phyloP scores from a whole-genome alignment of 1,139 yeast genomes.

The Zygoascus hellenicus region DNA sequence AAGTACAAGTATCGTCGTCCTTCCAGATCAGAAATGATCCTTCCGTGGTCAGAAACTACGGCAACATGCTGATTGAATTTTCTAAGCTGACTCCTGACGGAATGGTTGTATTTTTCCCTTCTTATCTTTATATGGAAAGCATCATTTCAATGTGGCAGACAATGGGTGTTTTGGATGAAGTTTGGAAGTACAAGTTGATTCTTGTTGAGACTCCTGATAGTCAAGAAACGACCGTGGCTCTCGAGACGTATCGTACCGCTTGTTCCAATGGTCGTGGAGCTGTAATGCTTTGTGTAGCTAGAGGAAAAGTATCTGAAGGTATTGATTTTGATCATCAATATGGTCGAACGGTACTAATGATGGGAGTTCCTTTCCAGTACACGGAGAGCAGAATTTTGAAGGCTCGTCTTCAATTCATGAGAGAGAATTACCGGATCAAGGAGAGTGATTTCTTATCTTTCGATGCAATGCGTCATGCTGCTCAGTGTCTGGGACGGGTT shows the following conservation, averaged over 20 bases:
- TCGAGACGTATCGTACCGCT: conserved; percentile 93
- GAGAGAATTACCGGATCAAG: conserved; percentile 87
- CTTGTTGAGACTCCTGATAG: conserved; percentile 99
- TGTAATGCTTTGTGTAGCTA: conserved; percentile 89
- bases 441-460: conserved; percentile 93
- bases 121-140: conserved; percentile 94
- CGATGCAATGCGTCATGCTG: conserved; percentile 99
- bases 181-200: conserved; percentile 93
- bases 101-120: conserved; percentile 94
- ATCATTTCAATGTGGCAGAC: conserved; percentile 97
- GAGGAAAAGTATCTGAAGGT: conserved; percentile 98
- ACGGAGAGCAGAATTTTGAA: conserved; percentile 94
- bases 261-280: conserved; percentile 98
- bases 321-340: conserved; percentile 98
- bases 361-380: conserved; percentile 98
- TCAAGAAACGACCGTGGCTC: conserved; percentile 91
- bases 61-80: conserved; percentile 84
- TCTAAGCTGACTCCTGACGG: conserved; percentile 98
- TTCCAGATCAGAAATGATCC: conserved; percentile 98
- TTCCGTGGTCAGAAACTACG: conserved; percentile 93
- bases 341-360: conserved; percentile 96
- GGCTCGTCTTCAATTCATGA: conserved; percentile 85
- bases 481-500: conserved; percentile 96
- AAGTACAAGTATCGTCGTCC: conserved; percentile 91
- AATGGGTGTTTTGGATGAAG: conserved; percentile 96